Evolutionary conservation across 306 rosid genomes (phyloP).

Genomic region (Carpinus viminea): DNA sequence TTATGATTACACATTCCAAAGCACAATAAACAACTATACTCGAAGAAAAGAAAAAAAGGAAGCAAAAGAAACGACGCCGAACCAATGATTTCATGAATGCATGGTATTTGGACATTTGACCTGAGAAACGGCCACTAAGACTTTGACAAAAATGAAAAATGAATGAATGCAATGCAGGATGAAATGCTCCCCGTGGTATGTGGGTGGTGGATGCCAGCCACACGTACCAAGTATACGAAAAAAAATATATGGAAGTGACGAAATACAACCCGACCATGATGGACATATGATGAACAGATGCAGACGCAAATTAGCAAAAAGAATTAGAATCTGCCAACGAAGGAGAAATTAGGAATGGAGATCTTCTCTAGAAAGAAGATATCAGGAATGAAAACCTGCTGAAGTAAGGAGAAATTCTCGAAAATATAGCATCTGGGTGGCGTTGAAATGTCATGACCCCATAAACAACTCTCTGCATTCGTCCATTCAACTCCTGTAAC

Average conservation of each 20-base stretch:
- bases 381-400: slow-evolving; percentile 34
- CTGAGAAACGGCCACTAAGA: slow-evolving; percentile 30
- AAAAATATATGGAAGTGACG: neutral
- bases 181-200: slow-evolving; percentile 38
- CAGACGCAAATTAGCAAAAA: slow-evolving; percentile 2
- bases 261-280: slow-evolving; percentile 10
- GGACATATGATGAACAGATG: slow-evolving; percentile 15
- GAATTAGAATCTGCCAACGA: slow-evolving; percentile 3
- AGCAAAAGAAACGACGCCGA: slow-evolving; percentile 4
- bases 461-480: slow-evolving; percentile 29
- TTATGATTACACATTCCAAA: slow-evolving; percentile 42
- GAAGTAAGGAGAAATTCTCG: slow-evolving; percentile 40
- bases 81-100: slow-evolving; percentile 55
- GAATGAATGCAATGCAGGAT: slow-evolving; percentile 48
- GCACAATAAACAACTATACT: slow-evolving; percentile 24
- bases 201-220: slow-evolving; percentile 18
- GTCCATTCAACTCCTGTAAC: slow-evolving; percentile 31
- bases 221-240: slow-evolving; percentile 26
- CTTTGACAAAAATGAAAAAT: slow-evolving; percentile 32
- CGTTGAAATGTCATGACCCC: slow-evolving; percentile 23
- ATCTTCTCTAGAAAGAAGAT: slow-evolving; percentile 18
- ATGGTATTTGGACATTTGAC: slow-evolving; percentile 39
- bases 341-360: slow-evolving; percentile 35
- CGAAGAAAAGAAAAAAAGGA: neutral
- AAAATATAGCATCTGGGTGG: slow-evolving; percentile 28